These are phyloP conservation scores for Naganishia sp. DNA, from an alignment of 1,284 basidiomycete genomes.

Conservation along the genomic window DNA sequence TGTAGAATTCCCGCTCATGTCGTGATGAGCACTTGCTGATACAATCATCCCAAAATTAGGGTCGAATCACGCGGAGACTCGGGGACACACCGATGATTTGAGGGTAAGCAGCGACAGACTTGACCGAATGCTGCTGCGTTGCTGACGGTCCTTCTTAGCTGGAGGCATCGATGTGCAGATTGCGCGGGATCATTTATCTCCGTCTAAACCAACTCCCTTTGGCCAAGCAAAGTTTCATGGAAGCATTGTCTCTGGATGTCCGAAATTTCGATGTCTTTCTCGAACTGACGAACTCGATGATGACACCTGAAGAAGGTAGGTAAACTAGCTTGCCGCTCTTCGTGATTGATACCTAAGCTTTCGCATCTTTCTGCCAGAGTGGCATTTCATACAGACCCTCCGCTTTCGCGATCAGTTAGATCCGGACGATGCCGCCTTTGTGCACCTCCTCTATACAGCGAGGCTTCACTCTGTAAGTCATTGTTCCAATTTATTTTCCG, in stretches of 20 bases:
- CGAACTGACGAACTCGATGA: constrained; percentile 87
- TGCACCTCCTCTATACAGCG: constrained; percentile 86
- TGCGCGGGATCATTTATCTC: constrained; percentile 89
- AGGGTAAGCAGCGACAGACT: constrained; percentile 60
- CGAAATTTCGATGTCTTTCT: constrained; percentile 97
- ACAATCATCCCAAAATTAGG: constrained; percentile 46
- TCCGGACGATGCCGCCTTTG: constrained; percentile 81
- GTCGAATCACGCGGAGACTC: constrained; percentile 59
- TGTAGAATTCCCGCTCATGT: background rate
- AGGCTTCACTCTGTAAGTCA: constrained; percentile 72
- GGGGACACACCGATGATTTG: constrained; percentile 79
- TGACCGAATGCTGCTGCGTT: background rate
- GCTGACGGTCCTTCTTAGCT: constrained; percentile 60
- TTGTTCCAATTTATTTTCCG: constrained; percentile 5
- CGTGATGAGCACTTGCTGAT: no score
- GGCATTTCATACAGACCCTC: constrained; percentile 88
- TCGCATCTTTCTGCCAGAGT: constrained; percentile 63
- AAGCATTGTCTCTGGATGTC: constrained; percentile 89
- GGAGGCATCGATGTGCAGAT: constrained; percentile 90
- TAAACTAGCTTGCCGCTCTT: background rate
- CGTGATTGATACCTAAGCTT: background rate
- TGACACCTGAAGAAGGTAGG: constrained; percentile 84
- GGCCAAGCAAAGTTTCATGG: constrained; percentile 92
- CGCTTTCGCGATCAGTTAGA: constrained; percentile 74
- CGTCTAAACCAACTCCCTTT: constrained; percentile 85